phyloP scores from a whole-genome alignment of 2,329 filamentous ascomycete genomes.

The Cucurbitaria berberidis region DNA sequence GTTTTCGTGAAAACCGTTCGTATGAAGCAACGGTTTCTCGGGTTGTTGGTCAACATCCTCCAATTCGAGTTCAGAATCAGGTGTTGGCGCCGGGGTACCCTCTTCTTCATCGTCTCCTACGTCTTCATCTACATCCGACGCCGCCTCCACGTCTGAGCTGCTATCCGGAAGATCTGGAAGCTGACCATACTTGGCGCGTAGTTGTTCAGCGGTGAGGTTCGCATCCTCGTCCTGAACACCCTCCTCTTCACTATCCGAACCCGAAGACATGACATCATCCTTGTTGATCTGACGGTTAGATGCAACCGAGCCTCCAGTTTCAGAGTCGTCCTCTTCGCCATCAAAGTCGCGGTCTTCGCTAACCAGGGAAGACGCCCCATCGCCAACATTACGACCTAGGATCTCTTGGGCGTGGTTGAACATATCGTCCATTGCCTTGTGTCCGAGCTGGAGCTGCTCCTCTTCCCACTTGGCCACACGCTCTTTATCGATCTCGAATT shows the following conservation, averaged over 20 bases:
- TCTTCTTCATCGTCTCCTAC: conserved; percentile 32
- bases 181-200: conserved; percentile 71
- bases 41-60: conserved; percentile 20
- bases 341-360: conserved; percentile 50
- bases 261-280: conserved; percentile 48
- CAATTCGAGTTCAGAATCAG: conserved; percentile 39
- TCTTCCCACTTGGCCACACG: conserved; percentile 65
- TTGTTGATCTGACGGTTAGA: conserved; percentile 49
- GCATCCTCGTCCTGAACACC: conserved; percentile 63
- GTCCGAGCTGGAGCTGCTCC: conserved; percentile 61
- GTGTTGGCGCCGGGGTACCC: conserved; percentile 37
- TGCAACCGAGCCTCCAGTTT: conserved; percentile 44
- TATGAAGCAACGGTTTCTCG: conserved; percentile 15
- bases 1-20: conserved; percentile 32
- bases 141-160: conserved; percentile 31
- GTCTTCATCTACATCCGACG: conserved; percentile 45
- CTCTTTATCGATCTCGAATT: conserved; percentile 62
- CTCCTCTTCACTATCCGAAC: conserved; percentile 47
- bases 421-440: conserved; percentile 73
- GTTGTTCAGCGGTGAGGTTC: conserved; percentile 70
- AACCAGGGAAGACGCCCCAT: conserved; percentile 47
- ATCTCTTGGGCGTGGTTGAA: conserved; percentile 69
- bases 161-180: conserved; percentile 58
- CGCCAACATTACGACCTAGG: conserved; percentile 40
- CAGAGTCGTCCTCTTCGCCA: conserved; percentile 52